phyloP scores from a whole-genome alignment of 2,329 filamentous ascomycete genomes.

The Colletotrichum cereale region DNA sequence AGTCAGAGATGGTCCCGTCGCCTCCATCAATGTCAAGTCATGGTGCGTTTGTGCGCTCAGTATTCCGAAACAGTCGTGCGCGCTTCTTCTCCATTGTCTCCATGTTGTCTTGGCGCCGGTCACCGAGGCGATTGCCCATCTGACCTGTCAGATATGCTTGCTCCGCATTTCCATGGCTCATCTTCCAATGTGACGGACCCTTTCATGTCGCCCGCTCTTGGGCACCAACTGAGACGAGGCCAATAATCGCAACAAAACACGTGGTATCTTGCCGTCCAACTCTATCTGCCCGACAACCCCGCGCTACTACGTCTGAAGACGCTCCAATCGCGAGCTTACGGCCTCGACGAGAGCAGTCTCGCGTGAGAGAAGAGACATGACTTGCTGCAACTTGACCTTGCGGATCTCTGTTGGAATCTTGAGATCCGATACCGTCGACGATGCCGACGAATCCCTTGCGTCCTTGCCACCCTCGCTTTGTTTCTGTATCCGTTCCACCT shows the following conservation, averaged over 20 bases:
- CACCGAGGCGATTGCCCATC: not conserved
- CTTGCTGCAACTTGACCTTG: conserved; percentile 72
- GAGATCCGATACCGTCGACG: conserved; percentile 55
- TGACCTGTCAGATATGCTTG: conserved; percentile 12
- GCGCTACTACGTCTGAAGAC: conserved; percentile 54
- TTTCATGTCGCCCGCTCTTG: conserved; percentile 14
- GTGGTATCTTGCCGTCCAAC: conserved; percentile 31
- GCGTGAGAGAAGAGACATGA: conserved; percentile 72
- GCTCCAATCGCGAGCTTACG: conserved; percentile 72
- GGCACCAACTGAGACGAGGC: conserved; percentile 16
- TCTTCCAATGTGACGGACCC: not conserved
- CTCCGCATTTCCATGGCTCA: not conserved
- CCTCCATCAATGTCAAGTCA: conserved; percentile 7
- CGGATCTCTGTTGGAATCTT: conserved; percentile 72
- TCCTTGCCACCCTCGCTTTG: conserved; percentile 41
- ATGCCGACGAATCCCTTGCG: conserved; percentile 45
- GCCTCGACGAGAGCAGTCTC: conserved; percentile 78
- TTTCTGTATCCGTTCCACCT: conserved; percentile 60
- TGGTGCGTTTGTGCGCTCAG: not conserved
- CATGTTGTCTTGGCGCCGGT: not conserved
- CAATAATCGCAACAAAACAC: conserved; percentile 3
- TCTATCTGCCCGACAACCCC: conserved; percentile 7
- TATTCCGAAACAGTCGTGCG: conserved; percentile 7
- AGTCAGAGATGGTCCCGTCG: not conserved
- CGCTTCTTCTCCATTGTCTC: not conserved